Evolutionary conservation across 805 yeast species (phyloP), one percentile per base, ranked within the genome.

Genomic region (Yarrowia keelungensis): DNA sequence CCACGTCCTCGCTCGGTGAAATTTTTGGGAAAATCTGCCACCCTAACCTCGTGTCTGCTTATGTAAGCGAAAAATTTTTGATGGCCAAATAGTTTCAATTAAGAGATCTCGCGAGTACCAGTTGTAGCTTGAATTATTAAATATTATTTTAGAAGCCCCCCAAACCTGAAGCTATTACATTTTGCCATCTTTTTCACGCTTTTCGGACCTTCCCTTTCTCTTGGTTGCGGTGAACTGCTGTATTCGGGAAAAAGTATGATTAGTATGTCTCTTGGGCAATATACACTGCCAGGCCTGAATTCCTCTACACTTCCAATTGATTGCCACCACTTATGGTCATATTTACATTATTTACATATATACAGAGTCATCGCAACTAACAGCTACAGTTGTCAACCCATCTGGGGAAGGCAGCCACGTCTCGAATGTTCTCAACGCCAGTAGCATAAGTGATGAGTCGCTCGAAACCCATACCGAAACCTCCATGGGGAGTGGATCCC

Each of bases 401-500:
- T 72, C 99, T 81, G 1, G 97, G 93, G 76, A 94, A 93, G 1
- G 97, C 91, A 26, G 91, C 87, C 9, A 90, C 90, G 74, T 95
- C 99, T 72, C 90, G 84, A 51, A 95, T 86, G 75, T 93, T 95
- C 39, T 89, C 93, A 19, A 89, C 81, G 3, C 88, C 92, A 8
- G 87, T 83, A 68, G 92, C 79, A 72, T 88, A 93, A 68, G 89
- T 86, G 15, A 95, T 77, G 39, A 95, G 79, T 70, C 99, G 81
- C 77, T 95, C 99, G 72, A 93, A 86, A 0, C 99, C 99, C 82
- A 95, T 81, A 0, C 99, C 99, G 78, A 89, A 95, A 0, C 99
- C 99, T 59, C 99, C 99, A 76, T 94, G 98, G 0, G 98, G 97
- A 26, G 88, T 88, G 2, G 90, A 81, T 0, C 98, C 98, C 73